Conservation (phyloP, 306 rosid genomes). For the Trifolium dubium region DNA sequence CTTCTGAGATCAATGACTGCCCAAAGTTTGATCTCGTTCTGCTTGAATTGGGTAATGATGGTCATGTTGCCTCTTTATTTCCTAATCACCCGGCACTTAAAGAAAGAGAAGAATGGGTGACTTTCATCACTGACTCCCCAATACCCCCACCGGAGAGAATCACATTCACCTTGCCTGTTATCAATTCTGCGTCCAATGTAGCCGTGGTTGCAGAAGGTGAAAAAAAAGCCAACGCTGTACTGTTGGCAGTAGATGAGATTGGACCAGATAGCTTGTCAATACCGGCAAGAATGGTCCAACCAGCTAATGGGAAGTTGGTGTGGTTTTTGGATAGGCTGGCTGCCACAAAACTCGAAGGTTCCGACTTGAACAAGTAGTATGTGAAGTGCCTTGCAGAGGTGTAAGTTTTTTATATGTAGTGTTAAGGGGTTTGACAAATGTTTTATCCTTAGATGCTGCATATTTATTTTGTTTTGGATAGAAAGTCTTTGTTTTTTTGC, state of each 20-base stretch:
- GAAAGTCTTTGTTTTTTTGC: slow-evolving; percentile 50
- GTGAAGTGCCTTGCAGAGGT: slow-evolving; percentile 39
- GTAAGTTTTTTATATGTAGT: slow-evolving; percentile 74
- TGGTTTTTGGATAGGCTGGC: slow-evolving; percentile 95
- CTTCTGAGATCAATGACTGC: slow-evolving; percentile 83
- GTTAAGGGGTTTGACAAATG: slow-evolving; percentile 50
- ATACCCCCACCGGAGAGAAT: slow-evolving; percentile 97
- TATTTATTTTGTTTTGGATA: slow-evolving; percentile 42
- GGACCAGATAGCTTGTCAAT: slow-evolving; percentile 57
- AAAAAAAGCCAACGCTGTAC: slow-evolving; percentile 79
- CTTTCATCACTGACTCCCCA: slow-evolving; percentile 91
- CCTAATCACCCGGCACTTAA: slow-evolving; percentile 75
- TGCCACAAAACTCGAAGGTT: slow-evolving; percentile 76
- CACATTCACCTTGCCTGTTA: slow-evolving; percentile 94
- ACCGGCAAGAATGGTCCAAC: slow-evolving; percentile 84
- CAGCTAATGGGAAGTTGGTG: slow-evolving; percentile 73
- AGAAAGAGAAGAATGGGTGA: slow-evolving; percentile 85
- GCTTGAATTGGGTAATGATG: slow-evolving; percentile 90
- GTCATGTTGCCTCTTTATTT: slow-evolving; percentile 88
- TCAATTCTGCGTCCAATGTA: slow-evolving; percentile 93
- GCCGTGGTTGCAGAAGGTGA: slow-evolving; percentile 74
- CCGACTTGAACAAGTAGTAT: slow-evolving; percentile 60
- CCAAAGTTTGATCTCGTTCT: slow-evolving; percentile 96
- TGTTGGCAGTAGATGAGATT: slow-evolving; percentile 61
- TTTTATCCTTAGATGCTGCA: slow-evolving; percentile 48